These are phyloP conservation scores for Leucaena leucocephala DNA, from an alignment of 306 rosid species.

Conservation along the genomic window DNA sequence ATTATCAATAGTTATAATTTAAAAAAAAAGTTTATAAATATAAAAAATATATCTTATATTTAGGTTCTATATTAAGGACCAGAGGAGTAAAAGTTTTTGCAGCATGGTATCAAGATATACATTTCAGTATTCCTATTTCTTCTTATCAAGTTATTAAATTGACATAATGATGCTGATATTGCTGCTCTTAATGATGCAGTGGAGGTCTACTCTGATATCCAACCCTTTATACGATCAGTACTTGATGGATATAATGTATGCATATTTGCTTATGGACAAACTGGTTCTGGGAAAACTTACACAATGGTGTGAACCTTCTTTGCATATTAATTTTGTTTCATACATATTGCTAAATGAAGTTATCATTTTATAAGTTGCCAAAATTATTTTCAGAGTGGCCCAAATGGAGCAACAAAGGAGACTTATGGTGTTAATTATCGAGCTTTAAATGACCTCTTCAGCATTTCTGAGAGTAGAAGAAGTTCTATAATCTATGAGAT, in stretches of 20 bases:
- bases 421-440: conserved; percentile 52
- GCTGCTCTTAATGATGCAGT: conserved; percentile 41
- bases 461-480: conserved; percentile 40
- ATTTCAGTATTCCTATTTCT: conserved; percentile 4
- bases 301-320: conserved; percentile 58
- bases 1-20: too few species aligned
- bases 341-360: conserved; percentile 21
- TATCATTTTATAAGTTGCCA: conserved; percentile 28
- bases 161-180: conserved; percentile 23
- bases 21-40: too few species aligned
- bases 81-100: too few species aligned
- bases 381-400: conserved; percentile 54
- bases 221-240: conserved; percentile 56
- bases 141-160: background rate
- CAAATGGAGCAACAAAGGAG: conserved; percentile 52
- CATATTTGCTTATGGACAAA: conserved; percentile 74
- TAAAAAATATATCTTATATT: too few species aligned
- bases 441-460: conserved; percentile 56
- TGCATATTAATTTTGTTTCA: conserved; percentile 24
- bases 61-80: too few species aligned
- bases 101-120: background rate
- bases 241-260: conserved; percentile 72
- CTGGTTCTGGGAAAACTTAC: conserved; percentile 75
- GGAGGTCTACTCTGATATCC: conserved; percentile 62
- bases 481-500: conserved; percentile 38